Conservation (phyloP, 192 early-diverging fungal genomes). For the Coemansia guatemalensis region DNA sequence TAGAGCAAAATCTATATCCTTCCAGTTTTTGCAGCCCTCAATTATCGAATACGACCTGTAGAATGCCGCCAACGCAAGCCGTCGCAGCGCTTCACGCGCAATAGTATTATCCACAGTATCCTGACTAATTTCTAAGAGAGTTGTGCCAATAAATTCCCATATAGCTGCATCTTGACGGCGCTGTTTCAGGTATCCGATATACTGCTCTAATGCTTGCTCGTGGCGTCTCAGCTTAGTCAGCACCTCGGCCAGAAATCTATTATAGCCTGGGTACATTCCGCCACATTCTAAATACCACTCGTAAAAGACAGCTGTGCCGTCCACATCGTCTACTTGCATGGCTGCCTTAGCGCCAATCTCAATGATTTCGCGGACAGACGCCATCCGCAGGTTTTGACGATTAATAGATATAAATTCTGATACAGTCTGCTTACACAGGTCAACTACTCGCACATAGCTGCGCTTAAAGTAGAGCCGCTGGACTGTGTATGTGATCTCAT, state of each 20-base stretch:
- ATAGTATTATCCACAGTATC: neutral
- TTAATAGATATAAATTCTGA: conserved; percentile 8
- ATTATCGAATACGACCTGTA: conserved; percentile 26
- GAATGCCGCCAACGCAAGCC: conserved; percentile 29
- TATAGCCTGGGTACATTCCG: conserved; percentile 43
- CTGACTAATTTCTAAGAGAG: conserved; percentile 11
- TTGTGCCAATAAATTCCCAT: conserved; percentile 39
- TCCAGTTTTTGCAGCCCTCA: conserved; percentile 30
- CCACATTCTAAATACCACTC: conserved; percentile 39
- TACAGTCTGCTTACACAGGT: conserved; percentile 26
- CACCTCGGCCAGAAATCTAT: conserved; percentile 24
- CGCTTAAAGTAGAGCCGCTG: conserved; percentile 40
- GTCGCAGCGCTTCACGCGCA: conserved; percentile 6
- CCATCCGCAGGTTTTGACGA: conserved; percentile 5
- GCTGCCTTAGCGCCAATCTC: conserved; percentile 42
- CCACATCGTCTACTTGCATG: conserved; percentile 14
- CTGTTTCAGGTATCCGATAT: conserved; percentile 26
- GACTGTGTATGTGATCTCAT: conserved; percentile 38
- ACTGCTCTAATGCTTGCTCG: conserved; percentile 25
- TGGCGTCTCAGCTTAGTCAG: conserved; percentile 16
- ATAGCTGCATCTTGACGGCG: conserved; percentile 39
- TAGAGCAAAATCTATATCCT: conserved; percentile 8
- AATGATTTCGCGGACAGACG: conserved; percentile 34
- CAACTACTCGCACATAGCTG: conserved; percentile 4
- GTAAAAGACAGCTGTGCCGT: conserved; percentile 21